These are phyloP conservation scores for Neopestalotiopsis sp. DNA, from an alignment of 2,329 filamentous ascomycete species.

Conservation along the genomic window DNA sequence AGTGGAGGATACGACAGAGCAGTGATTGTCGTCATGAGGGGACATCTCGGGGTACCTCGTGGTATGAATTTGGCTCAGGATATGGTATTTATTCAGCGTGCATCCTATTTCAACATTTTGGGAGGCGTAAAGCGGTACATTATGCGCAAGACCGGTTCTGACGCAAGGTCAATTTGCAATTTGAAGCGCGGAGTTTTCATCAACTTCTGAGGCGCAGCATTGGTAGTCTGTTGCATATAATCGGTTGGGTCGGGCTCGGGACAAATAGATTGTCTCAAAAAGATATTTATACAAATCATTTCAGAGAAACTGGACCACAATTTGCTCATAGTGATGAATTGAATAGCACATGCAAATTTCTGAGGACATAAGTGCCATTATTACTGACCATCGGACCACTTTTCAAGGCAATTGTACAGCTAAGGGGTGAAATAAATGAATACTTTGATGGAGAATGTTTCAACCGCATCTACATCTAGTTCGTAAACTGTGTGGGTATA, in stretches of 20 bases:
- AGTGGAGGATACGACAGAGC: slow-evolving; percentile 65
- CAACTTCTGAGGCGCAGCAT: slow-evolving; percentile 20
- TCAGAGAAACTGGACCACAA: not conserved
- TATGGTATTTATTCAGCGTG: not conserved
- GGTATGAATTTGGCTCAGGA: not conserved
- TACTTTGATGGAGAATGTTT: too few species aligned
- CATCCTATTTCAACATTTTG: slow-evolving; percentile 20
- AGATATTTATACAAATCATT: slow-evolving; percentile 2
- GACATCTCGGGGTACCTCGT: not conserved
- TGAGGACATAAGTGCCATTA: too few species aligned
- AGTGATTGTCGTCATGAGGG: not conserved
- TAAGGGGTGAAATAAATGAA: too few species aligned
- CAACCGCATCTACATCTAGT: not conserved
- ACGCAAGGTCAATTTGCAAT: slow-evolving; percentile 11
- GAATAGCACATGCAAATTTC: not conserved
- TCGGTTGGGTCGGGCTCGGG: not conserved
- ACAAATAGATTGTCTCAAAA: not conserved
- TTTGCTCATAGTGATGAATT: not conserved
- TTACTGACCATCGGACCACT: too few species aligned
- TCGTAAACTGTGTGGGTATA: slow-evolving; percentile 2
- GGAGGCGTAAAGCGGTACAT: slow-evolving; percentile 6
- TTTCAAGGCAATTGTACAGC: too few species aligned
- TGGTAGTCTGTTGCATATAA: not conserved
- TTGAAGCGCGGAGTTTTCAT: slow-evolving; percentile 20
- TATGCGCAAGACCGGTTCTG: not conserved